Base-by-base conservation (phyloP, 805 yeast species). In the Dipodascus albidus region DNA sequence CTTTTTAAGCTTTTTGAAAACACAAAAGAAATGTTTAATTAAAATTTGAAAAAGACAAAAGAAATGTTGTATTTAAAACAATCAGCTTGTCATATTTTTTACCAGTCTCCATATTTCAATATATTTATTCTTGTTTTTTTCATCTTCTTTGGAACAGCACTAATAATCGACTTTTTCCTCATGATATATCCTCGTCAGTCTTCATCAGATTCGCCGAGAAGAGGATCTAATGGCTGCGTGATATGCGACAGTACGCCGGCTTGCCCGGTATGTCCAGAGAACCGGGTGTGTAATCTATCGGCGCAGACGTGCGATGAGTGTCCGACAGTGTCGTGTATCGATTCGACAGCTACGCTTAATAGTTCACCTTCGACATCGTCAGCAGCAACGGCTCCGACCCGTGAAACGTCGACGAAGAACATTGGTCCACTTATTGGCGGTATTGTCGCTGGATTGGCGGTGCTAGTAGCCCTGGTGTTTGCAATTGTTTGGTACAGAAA, bases 241-340 rank as follows among this genome's bases (percentile, higher is more conserved):
- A n/a, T 47, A 21, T 47, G 49, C 31, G 19, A 21, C n/a, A 21
- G 15, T 47, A 22, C 49, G 4, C 49, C 31, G 4, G 6, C 31
- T 6, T 47, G 49, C 27, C 49, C 49, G n/a, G 24, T 23, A 8
- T 47, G 49, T 47, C 49, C 49, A 4, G 24, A 21, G 22, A 23
- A 23, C 49, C 6, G 4, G 19, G 49, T 47, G 8, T 47, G 49
- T n/a, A 23, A 22, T 15, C 49, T 47, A 6, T 47, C 49, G 4
- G 31, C 31, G 6, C 49, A 47, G 27, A 47, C 49, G 27, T 47
- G 49, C 49, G 49, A 47, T 19, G 31, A 21, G 19, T 47, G 49
- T 23, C 49, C 49, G 4, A 21, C 24, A 21, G 49, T 47, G n/a
- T 22, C 31, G 27, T 47, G 49, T 22, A n/a, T 47, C 49, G 23